Conservation (phyloP, 1,139 yeast species). For the Arxiozyma telluris region DNA sequence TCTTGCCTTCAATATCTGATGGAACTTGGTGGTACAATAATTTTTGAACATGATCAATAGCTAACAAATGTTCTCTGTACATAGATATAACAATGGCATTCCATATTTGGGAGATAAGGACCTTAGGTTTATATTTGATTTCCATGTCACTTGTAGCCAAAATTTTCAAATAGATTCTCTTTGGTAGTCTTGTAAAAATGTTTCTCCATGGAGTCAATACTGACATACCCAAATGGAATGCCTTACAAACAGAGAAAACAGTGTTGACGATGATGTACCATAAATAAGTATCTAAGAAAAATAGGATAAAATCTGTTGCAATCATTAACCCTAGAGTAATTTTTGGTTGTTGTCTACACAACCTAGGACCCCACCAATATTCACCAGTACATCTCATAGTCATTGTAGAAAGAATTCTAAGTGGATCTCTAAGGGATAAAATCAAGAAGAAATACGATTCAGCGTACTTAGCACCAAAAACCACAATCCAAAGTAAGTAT, state of each 20-base stretch:
- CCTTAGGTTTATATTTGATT: slow-evolving; percentile 97
- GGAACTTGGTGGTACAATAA: slow-evolving; percentile 96
- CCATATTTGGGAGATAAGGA: slow-evolving; percentile 96
- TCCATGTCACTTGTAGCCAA: slow-evolving; percentile 98
- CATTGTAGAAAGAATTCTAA: slow-evolving; percentile 60
- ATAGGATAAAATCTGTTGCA: slow-evolving; percentile 82
- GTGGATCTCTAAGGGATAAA: slow-evolving; percentile 87
- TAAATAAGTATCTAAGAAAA: slow-evolving; percentile 97
- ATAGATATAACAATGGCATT: slow-evolving; percentile 95
- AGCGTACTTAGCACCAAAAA: slow-evolving; percentile 75
- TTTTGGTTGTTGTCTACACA: slow-evolving; percentile 81
- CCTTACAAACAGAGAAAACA: slow-evolving; percentile 91
- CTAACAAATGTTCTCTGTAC: slow-evolving; percentile 96
- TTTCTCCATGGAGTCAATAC: slow-evolving; percentile 99
- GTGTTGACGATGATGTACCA: slow-evolving; percentile 97
- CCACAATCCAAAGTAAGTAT: slow-evolving; percentile 79
- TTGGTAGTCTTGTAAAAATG: slow-evolving; percentile 92
- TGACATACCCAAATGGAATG: slow-evolving; percentile 96
- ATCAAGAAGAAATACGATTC: slow-evolving; percentile 94
- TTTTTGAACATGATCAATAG: slow-evolving; percentile 97
- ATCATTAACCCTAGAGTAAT: slow-evolving; percentile 88
- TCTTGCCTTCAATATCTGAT: slow-evolving; percentile 92
- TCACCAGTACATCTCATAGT: slow-evolving; percentile 82
- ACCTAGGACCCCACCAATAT: slow-evolving; percentile 64
- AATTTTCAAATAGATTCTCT: slow-evolving; percentile 94